Evolutionary conservation across 768 basidiomycete species (phyloP), one percentile per base, ranked within the genome.

Genomic region (Kwoniella sp.): DNA sequence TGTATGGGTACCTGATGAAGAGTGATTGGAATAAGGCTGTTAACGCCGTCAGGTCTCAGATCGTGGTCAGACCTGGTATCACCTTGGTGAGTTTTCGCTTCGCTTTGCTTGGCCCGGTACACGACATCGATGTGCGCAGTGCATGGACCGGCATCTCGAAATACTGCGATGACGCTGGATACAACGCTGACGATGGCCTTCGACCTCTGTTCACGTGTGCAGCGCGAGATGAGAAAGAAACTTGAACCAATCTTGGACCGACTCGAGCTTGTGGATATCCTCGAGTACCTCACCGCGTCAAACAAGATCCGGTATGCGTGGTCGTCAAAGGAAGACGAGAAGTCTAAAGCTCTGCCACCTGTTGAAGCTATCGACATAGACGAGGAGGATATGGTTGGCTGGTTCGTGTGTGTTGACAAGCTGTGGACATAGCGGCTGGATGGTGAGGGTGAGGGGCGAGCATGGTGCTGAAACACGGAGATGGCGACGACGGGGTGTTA

Each of bases 181-280:
- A n/a, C n/a, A n/a, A n/a, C n/a, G n/a, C n/a, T n/a, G n/a, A n/a
- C n/a, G n/a, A n/a, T n/a, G n/a, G n/a, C n/a, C n/a, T n/a, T n/a
- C n/a, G n/a, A n/a, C n/a, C n/a, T n/a, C n/a, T n/a, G n/a, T n/a
- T n/a, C n/a, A n/a, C 20, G 34, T 1, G 23, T 34, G 28, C 57
- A 75, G 75, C 29, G n/a, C 22, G 45, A 28, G 11, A 47, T 80
- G 12, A 69, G 73, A 31, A 23, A 53, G 1, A 61, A 28, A 17
- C 23, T 78, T 13, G 26, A 37, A n/a, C 20, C 54, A 0, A 58
- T 73, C 25, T 38, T 73, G 11, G 73, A 76, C 52, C 67, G 79
- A 20, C 47, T 75, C 26, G 79, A 80, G 61, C 26, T 70, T 25
- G 73, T 71, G 28, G 76, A 77, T 13, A 38, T 80, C 15, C 52